Base-by-base conservation (phyloP, 345 rosid genomes). In the Gynandropsis gynandra region DNA sequence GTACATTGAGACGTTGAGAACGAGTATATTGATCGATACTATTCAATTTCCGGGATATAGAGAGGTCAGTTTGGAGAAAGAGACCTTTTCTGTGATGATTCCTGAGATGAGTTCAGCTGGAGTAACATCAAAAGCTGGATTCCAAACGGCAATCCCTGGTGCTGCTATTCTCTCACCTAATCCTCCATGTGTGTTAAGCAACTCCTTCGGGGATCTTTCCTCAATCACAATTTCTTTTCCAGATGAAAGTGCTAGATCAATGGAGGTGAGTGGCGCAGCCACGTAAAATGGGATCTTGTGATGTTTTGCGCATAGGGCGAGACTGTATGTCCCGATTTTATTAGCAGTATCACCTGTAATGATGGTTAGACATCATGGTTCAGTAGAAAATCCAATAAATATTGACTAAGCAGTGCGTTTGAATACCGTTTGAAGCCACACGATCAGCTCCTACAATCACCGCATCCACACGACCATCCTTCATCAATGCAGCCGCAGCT, bases 101-200 rank as follows among this genome's bases (percentile, higher is more conserved):
- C 87, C 95, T 8, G 72, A 72, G 18, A 87, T 82, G 44, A 90
- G 63, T 50, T 67, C 74, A 20, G 96, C 96, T 29, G 96, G 92
- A 46, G 98, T 84, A 33, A 82, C 89, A 64, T 90, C 96, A 37
- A 90, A 84, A 70, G 98, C 98, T 5, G 93, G 98, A 65, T 84
- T 87, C 98, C 98, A 90, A 44, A 84, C 96, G 1, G 73, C 59
- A 52, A 90, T 79, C 53, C 95, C 95, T n/a, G 85, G 74, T 37
- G 93, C 93, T 27, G 96, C 98, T n/a, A 90, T 77, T 65, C 84
- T 95, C 61, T 90, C 98, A 29, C 98, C 98, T 3, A 90, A 84
- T 49, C 98, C 98, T 66, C 98, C 96, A 1, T 64, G 82, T 0
- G 95, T 34, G 69, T 76, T 43, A 71, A 87, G 35, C 73, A 90